A percentile compares a stretch with the other conserved stretches of the same genome.
Conservation (phyloP, 805 yeast genomes). For the Pichia membranifaciens region DNA sequence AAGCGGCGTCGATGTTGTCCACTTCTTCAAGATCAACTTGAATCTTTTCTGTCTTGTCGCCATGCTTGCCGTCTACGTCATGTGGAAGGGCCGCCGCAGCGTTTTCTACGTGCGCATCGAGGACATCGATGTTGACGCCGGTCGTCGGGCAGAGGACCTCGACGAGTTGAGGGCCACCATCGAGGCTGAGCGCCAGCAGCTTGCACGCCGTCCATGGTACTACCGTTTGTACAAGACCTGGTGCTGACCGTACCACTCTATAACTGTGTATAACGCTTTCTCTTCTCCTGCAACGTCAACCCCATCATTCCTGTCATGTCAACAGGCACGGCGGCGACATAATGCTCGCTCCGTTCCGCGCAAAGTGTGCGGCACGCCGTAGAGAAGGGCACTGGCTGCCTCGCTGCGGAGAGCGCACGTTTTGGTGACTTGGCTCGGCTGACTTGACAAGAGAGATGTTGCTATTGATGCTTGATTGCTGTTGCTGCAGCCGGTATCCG, state of each 20-base stretch:
- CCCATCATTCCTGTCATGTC: neutral
- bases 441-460: too few species aligned
- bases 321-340: too few species aligned
- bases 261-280: too few species aligned
- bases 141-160: constrained; percentile 49
- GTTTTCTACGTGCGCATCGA: constrained; percentile 36
- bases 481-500: too few species aligned
- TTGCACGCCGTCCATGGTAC: constrained; percentile 37
- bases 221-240: constrained; percentile 45
- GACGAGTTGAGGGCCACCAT: constrained; percentile 46
- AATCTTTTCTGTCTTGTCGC: constrained; percentile 52
- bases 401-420: too few species aligned
- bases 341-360: too few species aligned
- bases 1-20: constrained; percentile 38
- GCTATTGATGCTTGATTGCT: too few species aligned
- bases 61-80: constrained; percentile 31
- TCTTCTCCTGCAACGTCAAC: too few species aligned
- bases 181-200: constrained; percentile 41
- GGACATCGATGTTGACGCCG: constrained; percentile 52
- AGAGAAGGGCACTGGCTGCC: too few species aligned
- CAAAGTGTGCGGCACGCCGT: too few species aligned
- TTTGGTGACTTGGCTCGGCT: too few species aligned
- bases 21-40: constrained; percentile 57
- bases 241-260: constrained; percentile 30
- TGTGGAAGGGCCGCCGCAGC: constrained; percentile 38